phyloP scores from a whole-genome alignment of 2,329 filamentous ascomycete genomes.

The Botrytis sinoallii region DNA sequence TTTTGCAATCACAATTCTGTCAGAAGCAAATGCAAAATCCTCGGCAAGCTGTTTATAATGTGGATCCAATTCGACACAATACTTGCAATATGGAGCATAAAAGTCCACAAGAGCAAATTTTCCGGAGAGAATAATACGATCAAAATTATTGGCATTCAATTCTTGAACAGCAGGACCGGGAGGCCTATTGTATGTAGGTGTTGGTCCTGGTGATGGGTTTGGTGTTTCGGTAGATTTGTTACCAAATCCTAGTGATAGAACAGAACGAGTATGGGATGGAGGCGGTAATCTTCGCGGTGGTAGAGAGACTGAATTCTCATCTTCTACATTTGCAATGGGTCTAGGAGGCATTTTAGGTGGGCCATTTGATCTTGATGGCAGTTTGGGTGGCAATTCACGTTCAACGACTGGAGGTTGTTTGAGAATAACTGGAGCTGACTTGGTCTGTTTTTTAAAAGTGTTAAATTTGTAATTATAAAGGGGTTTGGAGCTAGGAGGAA shows the following conservation, averaged over 20 bases:
- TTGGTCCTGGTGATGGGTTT: slow-evolving; percentile 24
- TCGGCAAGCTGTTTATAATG: slow-evolving; percentile 80
- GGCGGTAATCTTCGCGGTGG: slow-evolving; percentile 30
- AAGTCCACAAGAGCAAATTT: slow-evolving; percentile 96
- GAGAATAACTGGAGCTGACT: slow-evolving; percentile 41
- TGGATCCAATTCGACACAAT: slow-evolving; percentile 92
- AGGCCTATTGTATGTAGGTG: slow-evolving; percentile 21
- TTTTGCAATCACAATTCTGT: slow-evolving; percentile 81
- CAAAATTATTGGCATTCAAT: slow-evolving; percentile 83
- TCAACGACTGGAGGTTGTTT: slow-evolving; percentile 27
- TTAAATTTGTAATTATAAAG: background rate
- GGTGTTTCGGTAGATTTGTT: slow-evolving; percentile 29
- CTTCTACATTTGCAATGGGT: slow-evolving; percentile 28
- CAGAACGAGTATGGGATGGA: slow-evolving; percentile 25
- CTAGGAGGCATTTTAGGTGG: slow-evolving; percentile 53
- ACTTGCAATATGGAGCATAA: slow-evolving; percentile 95
- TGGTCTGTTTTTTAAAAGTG: slow-evolving; percentile 27
- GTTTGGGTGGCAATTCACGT: slow-evolving; percentile 30
- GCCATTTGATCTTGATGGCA: slow-evolving; percentile 37
- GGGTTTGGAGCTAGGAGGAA: background rate
- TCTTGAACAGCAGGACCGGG: slow-evolving; percentile 61
- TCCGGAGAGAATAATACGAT: slow-evolving; percentile 80
- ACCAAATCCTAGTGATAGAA: slow-evolving; percentile 32
- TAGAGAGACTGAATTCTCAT: slow-evolving; percentile 21
- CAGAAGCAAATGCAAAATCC: slow-evolving; percentile 69